Evolutionary conservation across 441 rosid species (phyloP).

Genomic region (Erodium trifolium): DNA sequence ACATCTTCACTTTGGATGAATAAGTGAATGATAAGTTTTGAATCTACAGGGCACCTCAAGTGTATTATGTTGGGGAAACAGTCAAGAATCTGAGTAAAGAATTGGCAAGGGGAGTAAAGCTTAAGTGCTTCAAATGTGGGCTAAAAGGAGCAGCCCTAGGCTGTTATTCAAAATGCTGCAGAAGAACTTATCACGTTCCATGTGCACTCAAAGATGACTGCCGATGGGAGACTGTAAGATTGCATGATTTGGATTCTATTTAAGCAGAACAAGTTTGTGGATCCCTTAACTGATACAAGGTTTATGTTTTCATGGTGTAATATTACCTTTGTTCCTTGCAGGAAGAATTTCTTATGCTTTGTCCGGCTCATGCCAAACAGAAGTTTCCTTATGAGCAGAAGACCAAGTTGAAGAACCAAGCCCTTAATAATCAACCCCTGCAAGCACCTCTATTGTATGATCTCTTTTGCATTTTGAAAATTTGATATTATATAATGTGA

Average conservation of each 20-base stretch:
- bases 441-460: conserved; percentile 34
- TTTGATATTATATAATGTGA: background rate
- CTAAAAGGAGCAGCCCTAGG: conserved; percentile 85
- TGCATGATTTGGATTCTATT: background rate
- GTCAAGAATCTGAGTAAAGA: conserved; percentile 67
- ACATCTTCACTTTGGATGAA: too few relatives aligned
- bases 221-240: conserved; percentile 72
- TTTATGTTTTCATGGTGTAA: conserved; percentile 11
- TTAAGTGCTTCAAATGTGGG: conserved; percentile 64
- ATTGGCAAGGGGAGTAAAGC: conserved; percentile 64
- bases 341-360: conserved; percentile 61
- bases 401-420: conserved; percentile 24
- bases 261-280: background rate
- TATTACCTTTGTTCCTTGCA: conserved; percentile 25
- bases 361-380: conserved; percentile 59
- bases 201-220: conserved; percentile 64
- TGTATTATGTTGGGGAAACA: conserved; percentile 47
- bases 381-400: conserved; percentile 65
- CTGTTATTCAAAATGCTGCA: conserved; percentile 66
- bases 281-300: background rate
- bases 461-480: background rate
- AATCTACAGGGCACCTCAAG: conserved; percentile 67
- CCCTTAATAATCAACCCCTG: conserved; percentile 12
- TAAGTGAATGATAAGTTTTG: background rate
- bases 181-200: conserved; percentile 70